Base-by-base conservation (phyloP, 1,139 yeast species). In the Yamadazyma friedrichii region DNA sequence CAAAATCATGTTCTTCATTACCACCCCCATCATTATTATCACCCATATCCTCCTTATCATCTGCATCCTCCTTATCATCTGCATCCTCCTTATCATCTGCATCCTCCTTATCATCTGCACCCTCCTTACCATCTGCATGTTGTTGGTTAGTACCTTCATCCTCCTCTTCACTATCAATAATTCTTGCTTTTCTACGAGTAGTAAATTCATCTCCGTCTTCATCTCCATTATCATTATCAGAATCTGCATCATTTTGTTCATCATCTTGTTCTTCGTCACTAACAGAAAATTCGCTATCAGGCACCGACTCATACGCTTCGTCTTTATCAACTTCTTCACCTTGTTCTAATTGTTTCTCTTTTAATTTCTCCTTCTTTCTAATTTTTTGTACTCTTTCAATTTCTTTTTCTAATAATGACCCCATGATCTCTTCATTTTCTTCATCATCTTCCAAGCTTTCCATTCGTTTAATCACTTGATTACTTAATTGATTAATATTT, bases 391-490 rank as follows among this genome's bases (percentile, higher is more conserved):
- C 77, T 47, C 82, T 66, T 47, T 75, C 76, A 51, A 80, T 71
- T 54, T 84, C 91, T 43, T 78, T 71, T 49, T 84, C 88, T 48
- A 84, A 65, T 35, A 84, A 64, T n/a, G 67, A 59, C 3, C 72
- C 74, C 73, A 68, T 67, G 16, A 64, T 59, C 39, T 68, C 74
- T 37, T 68, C 74, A 39, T 68, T 73, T 48, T 67, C 61, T 42
- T 69, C 70, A 35, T 68, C 55, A 35, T 68, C 55, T 42, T 68
- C 74, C 4, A 47, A 12, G 32, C 61, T 47, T 17, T 40, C 30
- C 5, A 20, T 27, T 9, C 61, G 49, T 22, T 61, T 66, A 26
- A 59, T 52, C 29, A 64, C 63, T 3, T 72, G 70, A 39, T 63
- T 59, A 15, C 20, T 62, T 35, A 72, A 55, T 47, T 72, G 78